Base-by-base conservation (phyloP, 2,329 filamentous ascomycete genomes). In the Paraphoma chrysanthemicola region DNA sequence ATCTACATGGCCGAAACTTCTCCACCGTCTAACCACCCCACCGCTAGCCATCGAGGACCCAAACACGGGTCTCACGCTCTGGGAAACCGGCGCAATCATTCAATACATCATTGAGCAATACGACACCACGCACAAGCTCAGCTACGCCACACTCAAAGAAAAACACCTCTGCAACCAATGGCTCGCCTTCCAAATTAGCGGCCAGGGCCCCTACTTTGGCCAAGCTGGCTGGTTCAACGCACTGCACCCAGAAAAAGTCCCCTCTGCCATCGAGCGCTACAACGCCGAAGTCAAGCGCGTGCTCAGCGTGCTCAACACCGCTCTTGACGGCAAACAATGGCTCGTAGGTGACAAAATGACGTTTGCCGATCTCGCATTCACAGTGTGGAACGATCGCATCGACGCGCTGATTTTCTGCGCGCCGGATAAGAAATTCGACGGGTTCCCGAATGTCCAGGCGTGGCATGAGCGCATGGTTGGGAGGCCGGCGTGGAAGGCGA, bases 41-140 rank as follows among this genome's bases (percentile, higher is more conserved):
- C n/a, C n/a, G n/a, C n/a, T n/a, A n/a, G 74, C 77, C 12, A 77
- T 82, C 51, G 67, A 79, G 30, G 80, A 81, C 62, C 79, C 79
- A 4, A 81, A 81, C 65, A 80, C 77, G 0, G 72, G 68, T 53
- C 55, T 81, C 50, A 76, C 66, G 1, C 59, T 79, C 76, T 79
- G 77, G 77, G 78, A 80, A 56, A 75, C 73, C 23, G 77, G 76
- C 30, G 77, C 77, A 30, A 79, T 79, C 39, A 50, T 78, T 55
- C 68, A 73, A 50, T 80, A 79, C 53, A 66, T 80, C 8, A 57
- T 79, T 33, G 70, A 74, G 43, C 67, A 66, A 11, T 78, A 78
- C 59, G 64, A 78, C 56, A 66, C 58, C 17, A 51, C 59, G 4
- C 49, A 70, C n/a, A 68, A 56, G 18, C 57, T 78, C 14, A 54